Evolutionary conservation across 2,329 filamentous ascomycete genomes (phyloP), one percentile per base, ranked within the genome.

Genomic region (Penicillium occitanis): DNA sequence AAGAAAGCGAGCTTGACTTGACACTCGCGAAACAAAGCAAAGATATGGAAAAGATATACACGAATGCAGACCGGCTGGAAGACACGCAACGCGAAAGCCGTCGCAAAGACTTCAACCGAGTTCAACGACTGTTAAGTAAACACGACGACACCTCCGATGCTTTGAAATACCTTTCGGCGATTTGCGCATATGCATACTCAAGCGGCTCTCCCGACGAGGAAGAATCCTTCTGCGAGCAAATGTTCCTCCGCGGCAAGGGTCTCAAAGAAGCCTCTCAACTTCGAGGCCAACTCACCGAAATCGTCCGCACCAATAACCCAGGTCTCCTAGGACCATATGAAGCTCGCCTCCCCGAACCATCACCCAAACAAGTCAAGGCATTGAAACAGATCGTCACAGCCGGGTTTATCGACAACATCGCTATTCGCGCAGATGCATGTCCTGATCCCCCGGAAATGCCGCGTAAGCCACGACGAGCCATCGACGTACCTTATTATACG

Each of bases 371-470:
- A 73, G 82, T 96, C 33, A 88, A 89, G 57, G 88, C 92, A 0
- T 83, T 99, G 33, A 96, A 96, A 77, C 92, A 97, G 75, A 96
- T 98, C 80, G 88, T 92, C 25, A 92, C 94, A 0, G 90, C 92
- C 0, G 95, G 94, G 0, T 98, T 97, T 80, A 88, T 98, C 73
- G 95, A 99, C 78, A 91, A 97, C 71, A 86, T 99, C 48, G 95
- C 95, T 55, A 93, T 98, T 71, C 91, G 95, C 67, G 92, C 91
- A 3, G 94, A 99, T 77, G 82, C 92, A n/a, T 85, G 92, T 0
- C 91, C 92, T 0, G 85, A 84, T 13, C 91, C 91, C 0, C 88
- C 89, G 0, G 88, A 90, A 68, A 79, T 85, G 63, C 79, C 83
- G 55, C 84, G 90, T 19, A 92, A 91, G 68, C 91, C 93, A 0